Percentiles rank a stretch among this genome's conserved stretches.
Evolutionary conservation across 257 asterid species (phyloP).

Genomic region (Nicotiana paniculata): DNA sequence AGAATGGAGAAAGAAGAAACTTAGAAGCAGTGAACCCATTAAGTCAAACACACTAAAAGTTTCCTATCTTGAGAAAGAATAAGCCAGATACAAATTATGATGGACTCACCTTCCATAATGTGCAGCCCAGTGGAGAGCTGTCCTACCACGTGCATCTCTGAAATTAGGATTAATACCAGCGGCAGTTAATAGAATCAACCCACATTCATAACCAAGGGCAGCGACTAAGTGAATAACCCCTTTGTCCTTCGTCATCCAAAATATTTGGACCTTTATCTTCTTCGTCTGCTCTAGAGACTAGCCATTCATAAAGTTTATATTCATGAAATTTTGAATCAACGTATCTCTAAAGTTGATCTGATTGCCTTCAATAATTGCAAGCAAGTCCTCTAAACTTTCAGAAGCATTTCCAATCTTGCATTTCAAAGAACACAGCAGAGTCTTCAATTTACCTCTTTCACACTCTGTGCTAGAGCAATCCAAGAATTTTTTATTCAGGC

Average conservation of each 20-base stretch:
- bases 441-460: constrained; percentile 20
- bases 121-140: constrained; percentile 33
- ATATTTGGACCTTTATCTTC: constrained; percentile 22
- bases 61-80: background rate
- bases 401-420: background rate
- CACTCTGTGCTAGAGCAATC: constrained; percentile 16
- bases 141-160: constrained; percentile 30
- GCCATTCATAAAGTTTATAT: constrained; percentile 22
- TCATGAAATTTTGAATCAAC: constrained; percentile 14
- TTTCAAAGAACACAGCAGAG: constrained; percentile 9
- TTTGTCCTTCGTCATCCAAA: constrained; percentile 23
- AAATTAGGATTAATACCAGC: constrained; percentile 22
- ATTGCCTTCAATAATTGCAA: constrained; percentile 5
- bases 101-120: constrained; percentile 18
- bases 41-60: background rate
- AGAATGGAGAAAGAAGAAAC: background rate
- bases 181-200: constrained; percentile 17
- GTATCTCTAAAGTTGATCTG: constrained; percentile 4
- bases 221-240: constrained; percentile 28
- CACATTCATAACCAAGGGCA: constrained; percentile 27
- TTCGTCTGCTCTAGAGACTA: constrained; percentile 22
- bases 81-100: background rate
- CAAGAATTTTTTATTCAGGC: constrained; percentile 13
- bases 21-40: background rate
- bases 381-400: background rate